Evolutionary conservation across 2,329 filamentous ascomycete genomes (phyloP).

Genomic region (Botrytis hyacinthi): DNA sequence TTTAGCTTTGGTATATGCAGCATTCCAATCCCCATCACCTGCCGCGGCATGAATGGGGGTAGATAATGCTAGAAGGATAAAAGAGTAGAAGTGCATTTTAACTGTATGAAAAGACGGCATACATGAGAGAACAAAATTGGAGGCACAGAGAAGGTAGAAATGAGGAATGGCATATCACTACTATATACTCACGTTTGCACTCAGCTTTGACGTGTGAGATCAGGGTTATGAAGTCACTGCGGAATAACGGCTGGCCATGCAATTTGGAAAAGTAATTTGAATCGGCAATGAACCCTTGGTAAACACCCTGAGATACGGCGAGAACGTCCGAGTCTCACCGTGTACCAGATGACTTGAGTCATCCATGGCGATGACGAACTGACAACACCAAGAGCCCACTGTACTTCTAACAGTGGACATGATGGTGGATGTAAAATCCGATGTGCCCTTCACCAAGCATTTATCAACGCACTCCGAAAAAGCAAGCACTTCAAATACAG

Average conservation of each 20-base stretch:
- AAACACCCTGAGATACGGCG: neutral
- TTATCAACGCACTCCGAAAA: neutral
- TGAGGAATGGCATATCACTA: neutral
- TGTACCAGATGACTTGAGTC: neutral
- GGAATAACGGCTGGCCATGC: constrained; percentile 2
- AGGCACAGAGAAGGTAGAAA: neutral
- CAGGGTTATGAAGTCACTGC: neutral
- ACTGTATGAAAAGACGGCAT: neutral
- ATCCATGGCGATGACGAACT: neutral
- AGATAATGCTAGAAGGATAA: constrained; percentile 25
- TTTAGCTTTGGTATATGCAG: constrained; percentile 68
- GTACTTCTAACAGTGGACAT: neutral
- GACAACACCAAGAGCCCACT: neutral
- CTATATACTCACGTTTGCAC: neutral
- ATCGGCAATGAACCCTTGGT: neutral
- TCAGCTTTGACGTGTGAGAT: neutral
- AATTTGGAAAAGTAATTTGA: neutral
- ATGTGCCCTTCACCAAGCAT: neutral
- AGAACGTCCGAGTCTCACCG: neutral
- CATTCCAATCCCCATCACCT: constrained; percentile 52
- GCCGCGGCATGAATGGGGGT: constrained; percentile 23
- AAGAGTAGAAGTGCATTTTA: constrained; percentile 13
- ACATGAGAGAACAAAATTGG: neutral
- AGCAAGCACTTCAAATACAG: neutral
- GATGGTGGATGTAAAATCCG: neutral